phyloP scores from a whole-genome alignment of 192 early-diverging fungal species.

The Mortierella antarctica region DNA sequence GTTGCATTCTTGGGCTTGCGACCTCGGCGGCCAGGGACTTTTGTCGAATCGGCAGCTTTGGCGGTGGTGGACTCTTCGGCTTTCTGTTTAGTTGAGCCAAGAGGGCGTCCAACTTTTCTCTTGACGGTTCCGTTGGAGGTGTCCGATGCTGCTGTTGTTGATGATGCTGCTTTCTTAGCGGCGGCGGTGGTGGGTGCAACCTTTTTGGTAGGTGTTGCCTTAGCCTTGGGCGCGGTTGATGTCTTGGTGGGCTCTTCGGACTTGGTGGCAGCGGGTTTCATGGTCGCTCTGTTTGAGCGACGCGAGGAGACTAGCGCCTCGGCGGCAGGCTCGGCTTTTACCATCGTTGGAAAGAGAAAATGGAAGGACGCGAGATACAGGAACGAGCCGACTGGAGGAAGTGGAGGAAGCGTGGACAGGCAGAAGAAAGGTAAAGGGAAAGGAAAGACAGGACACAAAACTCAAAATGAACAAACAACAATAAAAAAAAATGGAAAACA shows the following conservation, averaged over 20 bases:
- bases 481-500: neutral
- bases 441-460: neutral
- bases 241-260: neutral
- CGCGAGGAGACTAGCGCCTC: neutral
- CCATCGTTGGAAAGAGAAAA: neutral
- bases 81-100: conserved; percentile 1
- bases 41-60: neutral
- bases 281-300: conserved; percentile 2
- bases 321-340: neutral
- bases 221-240: neutral
- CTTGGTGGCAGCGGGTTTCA: too few relatives aligned
- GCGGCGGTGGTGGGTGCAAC: neutral
- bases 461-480: neutral
- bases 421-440: neutral
- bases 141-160: neutral
- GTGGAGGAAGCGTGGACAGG: neutral
- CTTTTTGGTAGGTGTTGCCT: neutral
- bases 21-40: conserved; percentile 9
- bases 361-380: neutral
- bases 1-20: conserved; percentile 21
- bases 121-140: neutral
- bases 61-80: neutral
- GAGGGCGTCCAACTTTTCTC: conserved; percentile 6
- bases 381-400: neutral
- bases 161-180: neutral